phyloP scores from a whole-genome alignment of 441 rosid species.

The Daphne laureola region DNA sequence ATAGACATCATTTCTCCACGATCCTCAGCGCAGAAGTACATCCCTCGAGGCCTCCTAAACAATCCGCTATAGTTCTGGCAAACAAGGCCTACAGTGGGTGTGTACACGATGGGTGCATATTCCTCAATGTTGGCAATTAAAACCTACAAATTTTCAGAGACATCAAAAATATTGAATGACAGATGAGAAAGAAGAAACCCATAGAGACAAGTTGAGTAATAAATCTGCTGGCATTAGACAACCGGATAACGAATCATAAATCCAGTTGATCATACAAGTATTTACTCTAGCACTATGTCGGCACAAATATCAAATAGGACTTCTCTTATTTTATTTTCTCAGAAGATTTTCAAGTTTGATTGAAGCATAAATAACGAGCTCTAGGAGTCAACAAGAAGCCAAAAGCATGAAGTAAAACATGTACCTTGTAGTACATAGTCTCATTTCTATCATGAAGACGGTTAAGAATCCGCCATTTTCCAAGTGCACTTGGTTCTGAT shows the following conservation, averaged over 20 bases:
- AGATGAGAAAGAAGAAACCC: not conserved
- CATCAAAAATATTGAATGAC: slow-evolving; percentile 3
- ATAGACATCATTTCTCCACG: slow-evolving; percentile 99
- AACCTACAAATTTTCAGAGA: slow-evolving; percentile 37
- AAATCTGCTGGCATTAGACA: not conserved
- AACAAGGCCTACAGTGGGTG: slow-evolving; percentile 98
- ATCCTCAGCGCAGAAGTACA: slow-evolving; percentile 94
- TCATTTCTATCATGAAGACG: slow-evolving; percentile 96
- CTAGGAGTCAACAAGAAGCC: not conserved
- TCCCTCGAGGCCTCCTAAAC: slow-evolving; percentile 98
- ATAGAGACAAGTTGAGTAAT: not conserved
- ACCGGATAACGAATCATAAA: not conserved
- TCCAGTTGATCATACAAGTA: not conserved
- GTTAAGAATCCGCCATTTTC: slow-evolving; percentile 94
- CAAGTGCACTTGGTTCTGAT: slow-evolving; percentile 85
- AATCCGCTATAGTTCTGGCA: slow-evolving; percentile 96
- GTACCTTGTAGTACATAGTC: slow-evolving; percentile 90
- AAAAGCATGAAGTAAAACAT: slow-evolving; percentile 4
- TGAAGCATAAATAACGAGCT: too few relatives aligned
- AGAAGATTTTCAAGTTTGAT: too few relatives aligned
- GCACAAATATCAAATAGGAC: not conserved
- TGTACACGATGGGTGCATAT: slow-evolving; percentile 98
- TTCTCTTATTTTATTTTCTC: too few relatives aligned
- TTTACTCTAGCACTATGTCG: not conserved
- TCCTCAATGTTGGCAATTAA: slow-evolving; percentile 87